Evolutionary conservation across 371 early-diverging fungal species (phyloP).

Genomic region (Actinomucor elegans): DNA sequence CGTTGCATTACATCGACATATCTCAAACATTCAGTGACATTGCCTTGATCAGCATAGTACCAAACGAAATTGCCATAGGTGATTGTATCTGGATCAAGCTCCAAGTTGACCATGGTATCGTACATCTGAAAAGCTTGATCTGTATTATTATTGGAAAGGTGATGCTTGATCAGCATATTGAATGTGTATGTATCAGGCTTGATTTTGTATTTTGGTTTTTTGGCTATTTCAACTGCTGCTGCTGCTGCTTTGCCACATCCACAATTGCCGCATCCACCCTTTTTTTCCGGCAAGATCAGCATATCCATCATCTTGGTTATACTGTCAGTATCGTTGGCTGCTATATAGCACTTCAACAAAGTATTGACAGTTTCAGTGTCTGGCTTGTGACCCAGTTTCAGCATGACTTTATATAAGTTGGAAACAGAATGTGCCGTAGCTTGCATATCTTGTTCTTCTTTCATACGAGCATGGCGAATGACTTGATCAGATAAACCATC

Average conservation of each 20-base stretch:
- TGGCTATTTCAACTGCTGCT: not conserved
- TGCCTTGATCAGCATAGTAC: constrained; percentile 21
- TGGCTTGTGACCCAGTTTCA: constrained; percentile 15
- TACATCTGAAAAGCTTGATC: constrained; percentile 29
- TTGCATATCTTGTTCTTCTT: constrained; percentile 13
- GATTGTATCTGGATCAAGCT: constrained; percentile 18
- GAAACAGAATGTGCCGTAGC: constrained; percentile 12
- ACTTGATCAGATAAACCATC: constrained; percentile 25
- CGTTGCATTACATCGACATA: constrained; percentile 30
- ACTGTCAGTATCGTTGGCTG: constrained; percentile 19
- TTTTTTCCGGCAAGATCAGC: constrained; percentile 14
- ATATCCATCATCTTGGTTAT: constrained; percentile 23
- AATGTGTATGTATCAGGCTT: constrained; percentile 28
- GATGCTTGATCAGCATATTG: constrained; percentile 26
- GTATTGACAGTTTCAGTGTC: constrained; percentile 20
- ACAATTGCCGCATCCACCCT: constrained; percentile 18
- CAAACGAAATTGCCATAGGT: constrained; percentile 28
- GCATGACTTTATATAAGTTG: constrained; percentile 16
- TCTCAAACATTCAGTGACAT: constrained; percentile 20
- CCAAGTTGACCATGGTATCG: constrained; percentile 23
- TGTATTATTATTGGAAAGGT: constrained; percentile 11
- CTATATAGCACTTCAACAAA: constrained; percentile 20
- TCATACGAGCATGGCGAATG: constrained; percentile 8
- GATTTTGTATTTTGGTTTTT: constrained; percentile 2
- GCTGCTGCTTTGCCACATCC: constrained; percentile 12